Percentiles rank a stretch among this genome's conserved stretches.
Conservation (phyloP, 2,329 filamentous ascomycete genomes). For the Elsinoe ampelina region DNA sequence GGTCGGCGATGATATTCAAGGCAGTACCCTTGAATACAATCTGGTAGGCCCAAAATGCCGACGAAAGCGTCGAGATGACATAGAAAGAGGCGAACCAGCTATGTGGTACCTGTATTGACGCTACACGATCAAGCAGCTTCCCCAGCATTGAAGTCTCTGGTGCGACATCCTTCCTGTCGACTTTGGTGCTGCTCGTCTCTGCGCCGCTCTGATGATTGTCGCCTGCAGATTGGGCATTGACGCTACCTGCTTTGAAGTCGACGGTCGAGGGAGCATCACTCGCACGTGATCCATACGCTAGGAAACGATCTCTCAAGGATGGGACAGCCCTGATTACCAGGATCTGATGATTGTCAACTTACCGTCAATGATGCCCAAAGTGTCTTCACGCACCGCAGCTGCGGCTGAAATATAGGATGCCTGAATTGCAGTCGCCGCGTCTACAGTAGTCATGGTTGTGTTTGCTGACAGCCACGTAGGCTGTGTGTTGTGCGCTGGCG, state of each 20-base stretch:
- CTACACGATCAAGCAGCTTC: conserved; percentile 34
- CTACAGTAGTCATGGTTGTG: conserved; percentile 10
- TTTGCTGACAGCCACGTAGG: neutral
- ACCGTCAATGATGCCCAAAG: neutral
- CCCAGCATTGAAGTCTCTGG: conserved; percentile 29
- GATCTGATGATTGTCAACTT: conserved; percentile 30
- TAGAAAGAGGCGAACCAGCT: conserved; percentile 89
- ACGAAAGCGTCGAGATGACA: conserved; percentile 57
- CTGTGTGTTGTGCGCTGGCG: neutral
- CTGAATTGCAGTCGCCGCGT: conserved; percentile 13
- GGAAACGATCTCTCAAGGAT: conserved; percentile 45
- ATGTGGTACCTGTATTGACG: conserved; percentile 62
- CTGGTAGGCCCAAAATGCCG: conserved; percentile 65
- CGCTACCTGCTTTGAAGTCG: neutral
- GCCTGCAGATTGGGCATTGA: conserved; percentile 14
- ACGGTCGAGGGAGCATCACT: conserved; percentile 15
- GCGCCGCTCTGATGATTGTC: conserved; percentile 13
- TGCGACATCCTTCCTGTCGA: neutral
- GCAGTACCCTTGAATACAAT: conserved; percentile 46
- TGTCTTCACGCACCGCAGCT: conserved; percentile 13
- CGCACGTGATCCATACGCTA: conserved; percentile 51
- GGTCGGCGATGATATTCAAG: conserved; percentile 40
- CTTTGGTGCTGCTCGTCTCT: neutral
- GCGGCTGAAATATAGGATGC: conserved; percentile 14
- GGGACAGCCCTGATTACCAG: conserved; percentile 44